These are phyloP conservation scores for Chimonanthus salicifolius DNA, from an alignment of 164 flowering plant species.

Conservation along the genomic window DNA sequence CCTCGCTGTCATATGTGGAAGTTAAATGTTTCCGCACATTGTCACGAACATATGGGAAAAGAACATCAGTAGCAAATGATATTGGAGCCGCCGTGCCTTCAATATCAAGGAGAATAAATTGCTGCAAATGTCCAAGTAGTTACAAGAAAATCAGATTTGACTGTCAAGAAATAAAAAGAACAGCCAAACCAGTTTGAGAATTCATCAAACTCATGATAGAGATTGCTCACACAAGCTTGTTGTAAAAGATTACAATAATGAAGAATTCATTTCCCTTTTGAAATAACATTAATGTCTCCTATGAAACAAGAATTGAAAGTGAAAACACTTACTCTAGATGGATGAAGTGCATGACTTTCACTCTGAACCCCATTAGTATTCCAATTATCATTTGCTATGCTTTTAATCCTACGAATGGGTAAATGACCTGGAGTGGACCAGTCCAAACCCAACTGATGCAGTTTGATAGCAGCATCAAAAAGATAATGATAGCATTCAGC, in stretches of 20 bases:
- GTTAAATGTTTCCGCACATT: conserved; percentile 79
- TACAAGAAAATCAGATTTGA: neutral
- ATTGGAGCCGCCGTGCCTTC: conserved; percentile 99
- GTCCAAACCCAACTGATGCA: conserved; percentile 74
- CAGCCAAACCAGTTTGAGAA: neutral
- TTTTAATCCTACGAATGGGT: conserved; percentile 33
- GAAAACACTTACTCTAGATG: conserved; percentile 30
- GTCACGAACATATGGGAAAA: conserved; percentile 93
- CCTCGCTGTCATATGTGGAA: conserved; percentile 66
- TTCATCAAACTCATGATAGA: neutral
- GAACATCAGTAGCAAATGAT: conserved; percentile 87
- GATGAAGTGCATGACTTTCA: conserved; percentile 22
- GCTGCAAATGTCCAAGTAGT: conserved; percentile 41
- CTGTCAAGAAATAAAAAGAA: neutral
- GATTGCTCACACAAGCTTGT: neutral
- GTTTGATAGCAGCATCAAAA: conserved; percentile 94
- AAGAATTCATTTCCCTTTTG: neutral
- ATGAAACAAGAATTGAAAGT: neutral
- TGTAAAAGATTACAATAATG: neutral
- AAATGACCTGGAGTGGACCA: conserved; percentile 71
- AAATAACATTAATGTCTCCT: neutral
- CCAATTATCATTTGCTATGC: conserved; percentile 15
- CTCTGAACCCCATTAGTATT: conserved; percentile 9
- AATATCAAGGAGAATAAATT: conserved; percentile 91
- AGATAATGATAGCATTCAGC: conserved; percentile 94